phyloP scores from a whole-genome alignment of 1,139 yeast species.

The Lodderomyces oxycetoniae region DNA sequence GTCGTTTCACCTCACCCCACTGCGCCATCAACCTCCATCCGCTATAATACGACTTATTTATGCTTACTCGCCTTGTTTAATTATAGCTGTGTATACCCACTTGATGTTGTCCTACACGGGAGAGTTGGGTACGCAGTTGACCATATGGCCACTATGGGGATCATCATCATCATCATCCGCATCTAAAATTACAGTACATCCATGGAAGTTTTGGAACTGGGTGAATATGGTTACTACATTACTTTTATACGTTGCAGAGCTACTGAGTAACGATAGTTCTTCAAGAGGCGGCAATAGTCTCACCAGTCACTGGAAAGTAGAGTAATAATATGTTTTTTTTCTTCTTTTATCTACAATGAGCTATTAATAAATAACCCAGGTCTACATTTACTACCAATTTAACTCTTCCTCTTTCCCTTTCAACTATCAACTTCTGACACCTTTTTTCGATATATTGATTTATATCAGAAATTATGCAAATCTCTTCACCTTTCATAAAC shows the following conservation, averaged over 20 bases:
- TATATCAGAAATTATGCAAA: slow-evolving; percentile 33
- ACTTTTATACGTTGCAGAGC: slow-evolving; percentile 73
- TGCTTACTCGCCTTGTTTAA: slow-evolving; percentile 87
- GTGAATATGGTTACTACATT: slow-evolving; percentile 78
- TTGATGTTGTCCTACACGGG: slow-evolving; percentile 86
- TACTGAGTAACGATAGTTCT: slow-evolving; percentile 41
- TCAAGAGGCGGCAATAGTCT: slow-evolving; percentile 29
- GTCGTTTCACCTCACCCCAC: slow-evolving; percentile 17
- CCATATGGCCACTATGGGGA: slow-evolving; percentile 54
- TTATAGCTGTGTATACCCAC: slow-evolving; percentile 93
- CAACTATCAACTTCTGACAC: background rate
- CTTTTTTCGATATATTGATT: background rate
- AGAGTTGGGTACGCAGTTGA: slow-evolving; percentile 57
- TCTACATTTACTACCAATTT: too few relatives aligned
- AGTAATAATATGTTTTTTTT: slow-evolving; percentile 16
- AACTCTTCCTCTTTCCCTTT: too few relatives aligned
- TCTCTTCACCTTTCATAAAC: slow-evolving; percentile 34
- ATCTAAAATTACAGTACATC: slow-evolving; percentile 47
- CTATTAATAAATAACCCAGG: too few relatives aligned
- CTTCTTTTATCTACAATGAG: background rate
- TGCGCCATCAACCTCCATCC: slow-evolving; percentile 31
- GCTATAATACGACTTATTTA: slow-evolving; percentile 60
- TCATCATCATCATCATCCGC: slow-evolving; percentile 9
- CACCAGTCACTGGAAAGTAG: slow-evolving; percentile 44
- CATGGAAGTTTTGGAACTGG: slow-evolving; percentile 98